Base-by-base conservation (phyloP, 23 red algal species). In the Chondrus crispus region DNA sequence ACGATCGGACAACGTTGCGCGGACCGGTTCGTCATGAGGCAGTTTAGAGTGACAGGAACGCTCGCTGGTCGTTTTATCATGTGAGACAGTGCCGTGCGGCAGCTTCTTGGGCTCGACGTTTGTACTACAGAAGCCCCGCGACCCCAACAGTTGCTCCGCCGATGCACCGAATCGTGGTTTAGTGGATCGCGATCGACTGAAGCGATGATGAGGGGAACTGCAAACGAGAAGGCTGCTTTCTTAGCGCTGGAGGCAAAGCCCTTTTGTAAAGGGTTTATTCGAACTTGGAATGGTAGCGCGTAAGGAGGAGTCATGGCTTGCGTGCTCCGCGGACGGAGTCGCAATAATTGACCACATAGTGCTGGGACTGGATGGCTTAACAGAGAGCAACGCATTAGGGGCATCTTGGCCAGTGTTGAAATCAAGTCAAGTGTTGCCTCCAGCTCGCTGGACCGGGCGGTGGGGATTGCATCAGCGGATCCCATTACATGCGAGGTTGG, bases 1-100 rank as follows among this genome's bases (percentile, higher is more conserved):
- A n/a, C n/a, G n/a, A n/a, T n/a, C n/a, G n/a, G n/a, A n/a, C n/a
- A n/a, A 62, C 35, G 63, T 6, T 88, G 84, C 46, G 84, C 84
- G 12, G 84, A 88, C 37, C 75, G 84, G 66, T 75, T 88, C 62
- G 46, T 88, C 3, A 29, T 88, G 14, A 11, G 84, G 38, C 84
- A 88, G 2, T 75, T 88, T 46, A 46, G 84, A 70, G 42, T 88
- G 60, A 88, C 84, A 0, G 84, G 13, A 39, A 88, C 2, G 44
- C 24, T 20, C 22, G 36, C 60, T 16, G 57, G 57, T 20, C 13
- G 32, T 0, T 3, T 32, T 37, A 18, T 74, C 24, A n/a, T 62
- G 37, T 29, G 49, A 84, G 63, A 62, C 49, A 30, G 52, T 80
- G 41, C 36, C 29, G 36, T 46, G 0, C 26, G 60, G 60, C 1